phyloP scores from a whole-genome alignment of 2,329 filamentous ascomycete species.

The Ascochyta fabae region DNA sequence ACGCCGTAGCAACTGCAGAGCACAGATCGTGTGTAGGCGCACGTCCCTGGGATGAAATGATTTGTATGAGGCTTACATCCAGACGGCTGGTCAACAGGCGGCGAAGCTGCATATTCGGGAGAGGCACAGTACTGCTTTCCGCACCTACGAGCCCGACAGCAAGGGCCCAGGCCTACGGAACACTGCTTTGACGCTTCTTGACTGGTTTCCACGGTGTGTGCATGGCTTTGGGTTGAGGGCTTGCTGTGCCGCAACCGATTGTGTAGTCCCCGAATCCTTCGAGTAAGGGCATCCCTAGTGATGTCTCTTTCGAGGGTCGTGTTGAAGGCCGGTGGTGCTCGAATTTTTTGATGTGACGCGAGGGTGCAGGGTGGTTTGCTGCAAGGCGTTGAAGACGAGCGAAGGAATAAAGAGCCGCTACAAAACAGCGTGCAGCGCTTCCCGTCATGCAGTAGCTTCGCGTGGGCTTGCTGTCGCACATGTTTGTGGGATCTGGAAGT shows the following conservation, averaged over 20 bases:
- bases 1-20: background rate
- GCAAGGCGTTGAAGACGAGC: background rate
- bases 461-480: background rate
- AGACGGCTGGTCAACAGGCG: slow-evolving; percentile 6
- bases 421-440: slow-evolving; percentile 1
- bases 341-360: background rate
- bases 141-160: slow-evolving; percentile 3
- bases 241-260: slow-evolving; percentile 5
- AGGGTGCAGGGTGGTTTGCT: background rate
- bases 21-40: slow-evolving; percentile 1
- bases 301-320: background rate
- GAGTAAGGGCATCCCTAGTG: background rate
- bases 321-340: background rate
- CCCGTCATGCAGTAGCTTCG: slow-evolving; percentile 13
- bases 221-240: background rate
- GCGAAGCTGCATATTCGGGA: slow-evolving; percentile 4
- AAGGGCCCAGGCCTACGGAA: slow-evolving; percentile 9
- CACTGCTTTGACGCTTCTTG: background rate
- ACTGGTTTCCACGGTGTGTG: background rate
- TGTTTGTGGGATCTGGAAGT: slow-evolving; percentile 6
- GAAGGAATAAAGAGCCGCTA: background rate
- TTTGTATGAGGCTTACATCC: background rate
- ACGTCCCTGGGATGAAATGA: background rate
- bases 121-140: background rate
- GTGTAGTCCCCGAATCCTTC: background rate